phyloP scores from a whole-genome alignment of 73 alveolate species.

The Paramecium caudatum region DNA sequence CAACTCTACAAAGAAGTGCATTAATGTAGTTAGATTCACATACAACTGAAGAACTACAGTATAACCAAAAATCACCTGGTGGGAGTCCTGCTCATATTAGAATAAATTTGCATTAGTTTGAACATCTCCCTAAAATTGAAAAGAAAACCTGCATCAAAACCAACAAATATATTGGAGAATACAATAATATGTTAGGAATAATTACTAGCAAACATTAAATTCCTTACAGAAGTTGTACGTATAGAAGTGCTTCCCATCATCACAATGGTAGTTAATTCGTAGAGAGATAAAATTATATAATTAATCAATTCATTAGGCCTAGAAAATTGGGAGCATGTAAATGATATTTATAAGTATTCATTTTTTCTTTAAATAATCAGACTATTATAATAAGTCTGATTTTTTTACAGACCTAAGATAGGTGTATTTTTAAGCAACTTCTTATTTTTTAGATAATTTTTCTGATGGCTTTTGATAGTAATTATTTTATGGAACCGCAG shows the following conservation, averaged over 20 bases:
- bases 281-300: neutral
- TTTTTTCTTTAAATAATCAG: too few species aligned
- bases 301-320: conserved; percentile 30
- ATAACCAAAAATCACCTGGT: neutral
- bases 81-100: neutral
- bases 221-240: neutral
- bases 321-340: neutral
- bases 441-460: conserved; percentile 23
- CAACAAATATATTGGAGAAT: conserved; percentile 19
- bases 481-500: neutral
- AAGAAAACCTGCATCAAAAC: neutral
- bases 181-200: neutral
- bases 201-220: conserved; percentile 23
- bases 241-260: neutral
- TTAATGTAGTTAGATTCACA: neutral
- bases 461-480: neutral
- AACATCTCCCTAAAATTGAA: neutral
- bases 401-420: neutral
- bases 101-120: neutral
- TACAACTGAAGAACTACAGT: neutral
- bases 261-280: neutral
- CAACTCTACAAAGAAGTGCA: neutral
- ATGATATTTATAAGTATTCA: too few species aligned
- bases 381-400: too few species aligned
- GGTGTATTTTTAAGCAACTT: neutral